These are phyloP conservation scores for Pleurotus salmoneostramineus DNA, from an alignment of 768 basidiomycete species.

Conservation along the genomic window DNA sequence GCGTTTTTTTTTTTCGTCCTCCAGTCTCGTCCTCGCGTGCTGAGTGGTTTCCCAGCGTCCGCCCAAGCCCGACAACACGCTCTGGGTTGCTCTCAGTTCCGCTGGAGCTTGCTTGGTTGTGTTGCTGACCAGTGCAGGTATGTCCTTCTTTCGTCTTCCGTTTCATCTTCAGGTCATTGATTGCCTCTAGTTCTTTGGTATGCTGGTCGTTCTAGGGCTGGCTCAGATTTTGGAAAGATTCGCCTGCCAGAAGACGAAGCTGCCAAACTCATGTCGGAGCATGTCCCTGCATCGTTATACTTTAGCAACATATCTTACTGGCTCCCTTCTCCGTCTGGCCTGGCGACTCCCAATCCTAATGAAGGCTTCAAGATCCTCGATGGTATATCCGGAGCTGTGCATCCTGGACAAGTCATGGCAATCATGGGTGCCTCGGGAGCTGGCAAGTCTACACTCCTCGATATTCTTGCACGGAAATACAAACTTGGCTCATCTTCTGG, in stretches of 20 bases:
- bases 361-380: constrained; percentile 51
- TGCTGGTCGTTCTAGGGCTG: constrained; percentile 67
- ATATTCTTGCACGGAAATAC: constrained; percentile 88
- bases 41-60: constrained; percentile 46
- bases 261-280: constrained; percentile 86
- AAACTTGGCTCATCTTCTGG: constrained; percentile 81
- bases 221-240: constrained; percentile 67
- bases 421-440: constrained; percentile 98
- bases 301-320: constrained; percentile 83
- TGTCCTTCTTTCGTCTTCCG: constrained; percentile 7
- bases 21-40: not conserved
- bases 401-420: constrained; percentile 89
- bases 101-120: constrained; percentile 77
- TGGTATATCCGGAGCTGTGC: constrained; percentile 75
- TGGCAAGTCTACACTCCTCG: constrained; percentile 94
- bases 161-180: not conserved
- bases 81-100: constrained; percentile 81
- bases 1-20: constrained; percentile 20
- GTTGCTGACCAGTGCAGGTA: constrained; percentile 60
- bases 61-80: constrained; percentile 76
- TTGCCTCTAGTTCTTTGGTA: constrained; percentile 74
- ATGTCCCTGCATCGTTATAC: constrained; percentile 91
- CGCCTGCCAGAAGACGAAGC: constrained; percentile 80
- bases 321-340: constrained; percentile 33
- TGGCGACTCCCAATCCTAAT: constrained; percentile 27